Evolutionary conservation across 2,329 filamentous ascomycete genomes (phyloP).

Genomic region (Neophaeococcomyces mojaviensis): DNA sequence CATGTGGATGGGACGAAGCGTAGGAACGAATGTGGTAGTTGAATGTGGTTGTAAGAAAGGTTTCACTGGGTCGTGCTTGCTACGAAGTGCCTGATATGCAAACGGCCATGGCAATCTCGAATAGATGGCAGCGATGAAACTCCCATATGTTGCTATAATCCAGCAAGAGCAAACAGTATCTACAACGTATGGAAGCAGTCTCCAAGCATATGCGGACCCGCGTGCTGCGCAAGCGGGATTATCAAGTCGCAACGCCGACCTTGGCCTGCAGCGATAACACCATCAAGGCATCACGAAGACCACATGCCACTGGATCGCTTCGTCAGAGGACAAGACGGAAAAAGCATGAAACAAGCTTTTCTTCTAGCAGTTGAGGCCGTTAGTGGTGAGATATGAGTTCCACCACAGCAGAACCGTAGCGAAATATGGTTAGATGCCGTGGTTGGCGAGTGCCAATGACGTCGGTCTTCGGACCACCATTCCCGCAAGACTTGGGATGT

Average conservation of each 20-base stretch:
- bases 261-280: neutral
- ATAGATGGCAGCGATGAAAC: neutral
- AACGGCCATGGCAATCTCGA: neutral
- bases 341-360: conserved; percentile 2
- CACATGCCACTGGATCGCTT: neutral
- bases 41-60: neutral
- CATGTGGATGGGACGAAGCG: neutral
- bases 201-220: neutral
- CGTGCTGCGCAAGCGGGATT: neutral
- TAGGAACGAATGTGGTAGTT: neutral
- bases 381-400: too few species aligned
- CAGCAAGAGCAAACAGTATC: neutral
- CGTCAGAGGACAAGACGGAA: neutral
- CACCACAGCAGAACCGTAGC: too few species aligned
- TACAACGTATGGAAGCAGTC: neutral
- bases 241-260: neutral
- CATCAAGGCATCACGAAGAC: neutral
- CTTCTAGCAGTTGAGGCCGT: too few species aligned
- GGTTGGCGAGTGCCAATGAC: too few species aligned
- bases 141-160: neutral
- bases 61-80: neutral
- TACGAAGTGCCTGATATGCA: neutral
- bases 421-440: too few species aligned
- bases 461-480: too few species aligned
- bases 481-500: too few species aligned